Conservation (phyloP, 306 rosid genomes). For the Lathyrus aphaca region DNA sequence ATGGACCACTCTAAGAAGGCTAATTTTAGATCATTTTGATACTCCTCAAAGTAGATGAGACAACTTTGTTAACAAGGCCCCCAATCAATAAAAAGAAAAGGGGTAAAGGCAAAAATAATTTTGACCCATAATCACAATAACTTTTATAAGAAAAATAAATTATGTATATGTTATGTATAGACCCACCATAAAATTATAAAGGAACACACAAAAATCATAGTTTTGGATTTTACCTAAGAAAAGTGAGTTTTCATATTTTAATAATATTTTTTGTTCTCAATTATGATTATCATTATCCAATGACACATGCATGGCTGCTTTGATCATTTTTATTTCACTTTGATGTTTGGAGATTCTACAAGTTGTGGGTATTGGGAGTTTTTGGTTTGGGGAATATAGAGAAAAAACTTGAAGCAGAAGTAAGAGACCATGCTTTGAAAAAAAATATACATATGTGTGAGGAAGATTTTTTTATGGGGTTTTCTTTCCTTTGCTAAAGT, state of each 20-base stretch:
- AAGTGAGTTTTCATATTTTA: conserved; percentile 31
- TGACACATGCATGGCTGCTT: conserved; percentile 61
- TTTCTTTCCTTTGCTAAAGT: conserved; percentile 32
- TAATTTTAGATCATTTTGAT: conserved; percentile 61
- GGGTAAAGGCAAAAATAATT: conserved; percentile 56
- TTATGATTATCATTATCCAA: conserved; percentile 46
- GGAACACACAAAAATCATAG: conserved; percentile 48
- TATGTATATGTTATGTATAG: conserved; percentile 14
- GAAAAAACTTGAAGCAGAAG: conserved; percentile 56
- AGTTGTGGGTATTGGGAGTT: conserved; percentile 56
- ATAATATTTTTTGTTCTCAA: conserved; percentile 18
- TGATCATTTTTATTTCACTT: conserved; percentile 51
- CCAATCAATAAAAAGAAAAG: conserved; percentile 61
- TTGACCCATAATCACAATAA: conserved; percentile 70
- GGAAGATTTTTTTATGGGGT: neutral
- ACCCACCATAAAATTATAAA: conserved; percentile 41
- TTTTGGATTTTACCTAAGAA: conserved; percentile 62
- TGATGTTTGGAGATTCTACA: conserved; percentile 64
- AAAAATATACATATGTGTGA: conserved; percentile 30
- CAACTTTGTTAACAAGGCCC: conserved; percentile 80
- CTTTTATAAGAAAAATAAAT: conserved; percentile 50
- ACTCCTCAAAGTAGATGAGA: conserved; percentile 70
- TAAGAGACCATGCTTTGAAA: conserved; percentile 51
- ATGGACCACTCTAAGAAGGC: conserved; percentile 59
- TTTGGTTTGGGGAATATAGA: conserved; percentile 57